Evolutionary conservation across 2,329 filamentous ascomycete species (phyloP).

Genomic region (Tricladium varicosporioides): DNA sequence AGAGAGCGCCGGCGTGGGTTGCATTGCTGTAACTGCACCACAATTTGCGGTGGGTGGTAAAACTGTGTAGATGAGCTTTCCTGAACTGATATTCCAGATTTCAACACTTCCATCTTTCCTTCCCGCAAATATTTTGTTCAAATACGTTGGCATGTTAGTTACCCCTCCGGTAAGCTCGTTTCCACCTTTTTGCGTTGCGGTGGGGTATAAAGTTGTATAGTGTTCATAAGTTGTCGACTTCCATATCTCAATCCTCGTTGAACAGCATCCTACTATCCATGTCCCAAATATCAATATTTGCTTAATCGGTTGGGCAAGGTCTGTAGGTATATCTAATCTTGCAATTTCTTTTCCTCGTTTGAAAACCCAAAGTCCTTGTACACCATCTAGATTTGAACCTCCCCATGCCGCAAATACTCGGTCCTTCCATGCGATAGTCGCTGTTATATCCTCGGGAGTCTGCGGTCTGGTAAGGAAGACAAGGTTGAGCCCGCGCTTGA

Average conservation of each 20-base stretch:
- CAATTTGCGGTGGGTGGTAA: conserved; percentile 69
- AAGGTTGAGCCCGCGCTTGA: conserved; percentile 84
- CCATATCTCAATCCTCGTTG: conserved; percentile 82
- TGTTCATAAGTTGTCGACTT: conserved; percentile 80
- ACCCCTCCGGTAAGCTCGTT: conserved; percentile 75
- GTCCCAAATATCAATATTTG: conserved; percentile 82
- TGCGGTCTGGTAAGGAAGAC: conserved; percentile 92
- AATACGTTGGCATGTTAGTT: conserved; percentile 86
- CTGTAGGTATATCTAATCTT: conserved; percentile 67
- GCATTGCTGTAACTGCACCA: conserved; percentile 82
- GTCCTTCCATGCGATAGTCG: conserved; percentile 84
- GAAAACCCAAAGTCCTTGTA: conserved; percentile 82
- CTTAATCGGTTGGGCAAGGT: conserved; percentile 67
- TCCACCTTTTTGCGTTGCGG: conserved; percentile 53
- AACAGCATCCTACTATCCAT: conserved; percentile 82
- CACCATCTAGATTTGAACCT: conserved; percentile 47
- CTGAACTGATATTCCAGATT: conserved; percentile 96
- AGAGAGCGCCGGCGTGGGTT: conserved; percentile 80
- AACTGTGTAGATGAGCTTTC: conserved; percentile 87
- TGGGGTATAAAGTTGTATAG: conserved; percentile 75
- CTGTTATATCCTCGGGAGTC: conserved; percentile 81
- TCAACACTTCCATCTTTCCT: conserved; percentile 86
- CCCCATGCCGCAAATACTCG: conserved; percentile 90
- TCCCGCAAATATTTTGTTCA: conserved; percentile 94
- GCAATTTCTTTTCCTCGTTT: conserved; percentile 84